A percentile compares a stretch with the other conserved stretches of the same genome.
These are phyloP conservation scores for Aspergillus udagawae DNA, from an alignment of 2,329 filamentous ascomycete species.

Conservation along the genomic window DNA sequence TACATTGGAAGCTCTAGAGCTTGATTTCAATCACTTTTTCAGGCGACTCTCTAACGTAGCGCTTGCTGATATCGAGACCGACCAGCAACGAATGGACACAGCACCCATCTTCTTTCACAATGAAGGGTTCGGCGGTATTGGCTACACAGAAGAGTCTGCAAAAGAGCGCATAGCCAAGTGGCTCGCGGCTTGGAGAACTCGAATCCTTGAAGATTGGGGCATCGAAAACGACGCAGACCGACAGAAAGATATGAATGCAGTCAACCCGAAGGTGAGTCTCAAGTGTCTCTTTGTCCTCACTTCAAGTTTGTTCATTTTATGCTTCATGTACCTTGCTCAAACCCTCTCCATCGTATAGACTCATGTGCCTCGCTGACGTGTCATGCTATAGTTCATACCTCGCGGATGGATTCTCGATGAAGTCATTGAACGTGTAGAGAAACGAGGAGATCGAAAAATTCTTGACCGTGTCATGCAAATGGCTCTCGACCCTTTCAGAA, in stretches of 20 bases:
- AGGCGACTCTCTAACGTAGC: slow-evolving; percentile 66
- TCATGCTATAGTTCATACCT: slow-evolving; percentile 64
- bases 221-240: slow-evolving; percentile 59
- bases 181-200: slow-evolving; percentile 72
- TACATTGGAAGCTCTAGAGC: slow-evolving; percentile 70
- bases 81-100: slow-evolving; percentile 58
- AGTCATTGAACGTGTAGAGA: slow-evolving; percentile 83
- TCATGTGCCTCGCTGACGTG: neutral
- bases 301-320: neutral
- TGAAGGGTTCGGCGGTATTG: slow-evolving; percentile 61
- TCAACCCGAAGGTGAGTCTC: slow-evolving; percentile 69
- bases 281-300: neutral
- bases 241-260: slow-evolving; percentile 69
- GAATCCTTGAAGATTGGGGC: slow-evolving; percentile 74
- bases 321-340: neutral
- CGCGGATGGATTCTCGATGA: slow-evolving; percentile 92
- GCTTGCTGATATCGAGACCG: slow-evolving; percentile 60
- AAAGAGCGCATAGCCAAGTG: slow-evolving; percentile 67
- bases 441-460: slow-evolving; percentile 74
- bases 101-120: slow-evolving; percentile 76
- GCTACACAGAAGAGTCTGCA: slow-evolving; percentile 60
- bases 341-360: neutral
- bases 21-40: slow-evolving; percentile 96
- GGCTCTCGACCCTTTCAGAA: slow-evolving; percentile 78
- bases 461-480: slow-evolving; percentile 75